A percentile compares a stretch with the other conserved stretches of the same genome.
phyloP scores from a whole-genome alignment of 2,329 filamentous ascomycete genomes.

The Fusarium equiseti region DNA sequence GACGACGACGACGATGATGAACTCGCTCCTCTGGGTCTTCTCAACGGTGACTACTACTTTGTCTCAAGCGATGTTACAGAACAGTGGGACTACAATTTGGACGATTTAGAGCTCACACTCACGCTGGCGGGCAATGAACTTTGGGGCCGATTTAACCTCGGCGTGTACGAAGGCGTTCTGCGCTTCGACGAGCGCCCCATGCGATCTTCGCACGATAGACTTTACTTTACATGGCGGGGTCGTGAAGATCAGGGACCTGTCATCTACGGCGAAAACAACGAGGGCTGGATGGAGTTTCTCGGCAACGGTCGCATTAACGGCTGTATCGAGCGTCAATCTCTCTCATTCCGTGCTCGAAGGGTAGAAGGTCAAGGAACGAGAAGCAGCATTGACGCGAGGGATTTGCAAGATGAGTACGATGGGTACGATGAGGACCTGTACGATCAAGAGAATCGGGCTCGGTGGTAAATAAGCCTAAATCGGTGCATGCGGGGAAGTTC shows the following conservation, averaged over 20 bases:
- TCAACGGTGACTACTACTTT: slow-evolving; percentile 62
- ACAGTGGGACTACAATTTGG: slow-evolving; percentile 43
- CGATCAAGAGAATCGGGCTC: slow-evolving; percentile 42
- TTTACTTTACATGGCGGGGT: slow-evolving; percentile 55
- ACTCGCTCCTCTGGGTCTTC: slow-evolving; percentile 49
- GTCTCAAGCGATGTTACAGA: slow-evolving; percentile 42
- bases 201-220: slow-evolving; percentile 45
- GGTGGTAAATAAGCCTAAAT: slow-evolving; percentile 31
- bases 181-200: slow-evolving; percentile 54
- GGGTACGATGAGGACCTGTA: slow-evolving; percentile 49
- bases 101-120: slow-evolving; percentile 53
- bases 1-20: slow-evolving; percentile 6
- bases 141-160: slow-evolving; percentile 62
- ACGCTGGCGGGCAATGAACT: slow-evolving; percentile 55
- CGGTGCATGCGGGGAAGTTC: slow-evolving; percentile 2
- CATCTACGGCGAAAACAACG: slow-evolving; percentile 44
- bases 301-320: slow-evolving; percentile 54
- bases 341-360: slow-evolving; percentile 49
- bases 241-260: slow-evolving; percentile 48
- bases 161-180: slow-evolving; percentile 57
- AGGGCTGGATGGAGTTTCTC: slow-evolving; percentile 54
- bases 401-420: slow-evolving; percentile 49
- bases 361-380: slow-evolving; percentile 46
- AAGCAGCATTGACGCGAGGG: slow-evolving; percentile 46
- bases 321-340: slow-evolving; percentile 41